A percentile compares a stretch with the other conserved stretches of the same genome.
Evolutionary conservation across 1,284 basidiomycete genomes (phyloP).

Genomic region (Leccinum pachyderme): DNA sequence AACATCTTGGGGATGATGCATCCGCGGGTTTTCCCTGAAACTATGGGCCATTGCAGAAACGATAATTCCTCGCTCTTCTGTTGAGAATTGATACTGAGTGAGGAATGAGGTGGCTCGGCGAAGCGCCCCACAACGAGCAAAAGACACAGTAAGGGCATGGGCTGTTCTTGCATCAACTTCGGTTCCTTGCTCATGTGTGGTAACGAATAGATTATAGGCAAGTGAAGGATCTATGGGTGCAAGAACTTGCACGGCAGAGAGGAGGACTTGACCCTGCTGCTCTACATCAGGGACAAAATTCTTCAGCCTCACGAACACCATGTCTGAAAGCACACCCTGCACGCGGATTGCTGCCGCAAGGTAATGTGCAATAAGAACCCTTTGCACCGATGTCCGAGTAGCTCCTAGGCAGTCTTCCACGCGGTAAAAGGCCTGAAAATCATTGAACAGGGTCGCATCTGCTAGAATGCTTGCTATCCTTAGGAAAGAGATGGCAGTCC

Average conservation of each 20-base stretch:
- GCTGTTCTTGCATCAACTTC: background rate
- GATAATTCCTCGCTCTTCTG: slow-evolving; percentile 17
- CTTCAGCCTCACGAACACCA: slow-evolving; percentile 15
- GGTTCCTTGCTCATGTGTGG: slow-evolving; percentile 3
- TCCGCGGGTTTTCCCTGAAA: slow-evolving; percentile 17
- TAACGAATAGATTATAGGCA: slow-evolving; percentile 18
- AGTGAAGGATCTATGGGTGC: slow-evolving; percentile 19
- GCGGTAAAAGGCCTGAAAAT: slow-evolving; percentile 24
- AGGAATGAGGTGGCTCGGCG: slow-evolving; percentile 17
- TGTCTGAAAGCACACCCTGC: slow-evolving; percentile 9
- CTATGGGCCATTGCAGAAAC: slow-evolving; percentile 23
- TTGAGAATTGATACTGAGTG: slow-evolving; percentile 12
- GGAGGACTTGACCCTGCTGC: slow-evolving; percentile 14
- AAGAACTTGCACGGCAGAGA: slow-evolving; percentile 19
- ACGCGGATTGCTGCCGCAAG: slow-evolving; percentile 23
- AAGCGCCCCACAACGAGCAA: slow-evolving; percentile 18
- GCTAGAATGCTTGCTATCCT: slow-evolving; percentile 39
- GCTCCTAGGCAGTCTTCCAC: slow-evolving; percentile 6
- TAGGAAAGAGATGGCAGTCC: slow-evolving; percentile 46
- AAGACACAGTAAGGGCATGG: slow-evolving; percentile 19
- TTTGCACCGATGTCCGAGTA: slow-evolving; percentile 5
- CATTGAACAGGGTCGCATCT: slow-evolving; percentile 38
- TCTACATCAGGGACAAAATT: slow-evolving; percentile 10
- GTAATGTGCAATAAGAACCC: slow-evolving; percentile 23
- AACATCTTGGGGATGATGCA: slow-evolving; percentile 6